Evolutionary conservation across 75 land plant species (phyloP), one percentile per base, ranked within the genome.

Genomic region (Isoetes taiwanensis): DNA sequence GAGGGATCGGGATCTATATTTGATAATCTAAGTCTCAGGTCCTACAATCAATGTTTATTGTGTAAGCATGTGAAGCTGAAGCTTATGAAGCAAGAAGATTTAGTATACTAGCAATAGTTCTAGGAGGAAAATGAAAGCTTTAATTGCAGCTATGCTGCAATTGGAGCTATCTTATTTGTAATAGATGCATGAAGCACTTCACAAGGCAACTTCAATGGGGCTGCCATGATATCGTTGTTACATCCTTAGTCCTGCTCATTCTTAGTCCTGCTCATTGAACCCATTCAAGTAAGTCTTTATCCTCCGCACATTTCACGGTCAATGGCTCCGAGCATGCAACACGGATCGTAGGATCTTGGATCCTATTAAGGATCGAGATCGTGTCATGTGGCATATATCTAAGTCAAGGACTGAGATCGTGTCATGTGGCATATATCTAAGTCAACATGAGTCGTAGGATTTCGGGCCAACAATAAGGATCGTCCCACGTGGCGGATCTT

Each of bases 361-460:
- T n/a, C n/a, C n/a, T n/a, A n/a, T n/a, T n/a, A n/a, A n/a, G n/a
- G n/a, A n/a, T n/a, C n/a, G n/a, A n/a, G n/a, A n/a, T n/a, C n/a
- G n/a, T n/a, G n/a, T n/a, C n/a, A n/a, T n/a, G 84, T 77, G 72
- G 90, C 98, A 43, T 87, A 84, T 73, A 93, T 87, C 72, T 95
- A 93, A 26, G 63, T 77, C 57, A 93, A 88, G 58, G 76, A 93
- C 71, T 95, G 90, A 34, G 96, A 93, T 41, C 98, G 95, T 54
- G 97, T 93, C 27, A 74, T 90, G n/a, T n/a, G n/a, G n/a, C n/a
- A n/a, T n/a, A n/a, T n/a, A n/a, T n/a, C n/a, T n/a, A n/a, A n/a
- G n/a, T n/a, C n/a, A n/a, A n/a, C n/a, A n/a, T n/a, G n/a, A n/a
- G n/a, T n/a, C n/a, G n/a, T n/a, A n/a, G n/a, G n/a, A n/a, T n/a